phyloP scores from a whole-genome alignment of 345 rosid species.

The Pseudoturritis turrita region DNA sequence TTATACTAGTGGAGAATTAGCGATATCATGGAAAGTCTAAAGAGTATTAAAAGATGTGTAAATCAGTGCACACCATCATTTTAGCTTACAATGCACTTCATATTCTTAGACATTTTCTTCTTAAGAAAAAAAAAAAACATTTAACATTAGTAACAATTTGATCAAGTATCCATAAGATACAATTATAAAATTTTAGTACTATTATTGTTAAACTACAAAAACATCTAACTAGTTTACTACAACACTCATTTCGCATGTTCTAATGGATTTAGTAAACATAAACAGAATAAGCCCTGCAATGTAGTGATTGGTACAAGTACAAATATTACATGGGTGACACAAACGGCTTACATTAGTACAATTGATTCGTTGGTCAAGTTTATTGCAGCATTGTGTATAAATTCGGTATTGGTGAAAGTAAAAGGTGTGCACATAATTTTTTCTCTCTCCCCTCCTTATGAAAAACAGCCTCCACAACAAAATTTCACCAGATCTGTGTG shows the following conservation, averaged over 20 bases:
- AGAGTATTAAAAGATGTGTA: constrained; percentile 19
- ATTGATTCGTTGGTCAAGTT: too few species aligned
- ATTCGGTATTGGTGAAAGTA: too few species aligned
- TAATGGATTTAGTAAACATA: neutral
- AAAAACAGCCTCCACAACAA: too few species aligned
- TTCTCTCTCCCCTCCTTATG: too few species aligned
- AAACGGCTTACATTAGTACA: neutral
- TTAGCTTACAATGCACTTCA: constrained; percentile 8
- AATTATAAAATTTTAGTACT: neutral
- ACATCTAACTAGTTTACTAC: neutral
- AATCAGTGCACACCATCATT: constrained; percentile 18
- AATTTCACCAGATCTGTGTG: too few species aligned
- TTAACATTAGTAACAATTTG: neutral
- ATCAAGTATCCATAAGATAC: neutral
- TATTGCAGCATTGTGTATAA: too few species aligned
- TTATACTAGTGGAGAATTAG: constrained; percentile 4
- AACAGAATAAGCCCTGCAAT: neutral
- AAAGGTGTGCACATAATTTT: too few species aligned
- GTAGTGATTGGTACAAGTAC: neutral
- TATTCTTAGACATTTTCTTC: neutral
- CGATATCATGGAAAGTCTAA: constrained; percentile 1
- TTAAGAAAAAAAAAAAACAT: neutral
- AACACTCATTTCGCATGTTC: neutral
- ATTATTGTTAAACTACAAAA: neutral
- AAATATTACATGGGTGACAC: neutral